Percentiles rank a stretch among this genome's conserved stretches.
Evolutionary conservation across 2,329 filamentous ascomycete genomes (phyloP).

Genomic region (Cercospora janseana): DNA sequence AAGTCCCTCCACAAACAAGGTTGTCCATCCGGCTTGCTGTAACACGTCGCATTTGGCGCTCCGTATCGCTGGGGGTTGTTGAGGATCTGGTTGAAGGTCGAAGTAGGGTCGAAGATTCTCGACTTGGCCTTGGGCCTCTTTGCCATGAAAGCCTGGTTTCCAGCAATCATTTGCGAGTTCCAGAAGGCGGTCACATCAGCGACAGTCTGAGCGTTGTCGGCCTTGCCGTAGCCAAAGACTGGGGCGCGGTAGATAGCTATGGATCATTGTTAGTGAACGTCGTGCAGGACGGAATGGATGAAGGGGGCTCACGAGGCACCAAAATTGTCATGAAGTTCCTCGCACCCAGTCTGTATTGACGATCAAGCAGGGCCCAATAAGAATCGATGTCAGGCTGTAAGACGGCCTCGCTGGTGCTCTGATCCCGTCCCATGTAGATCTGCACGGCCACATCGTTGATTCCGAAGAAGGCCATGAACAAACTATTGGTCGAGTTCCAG

Average conservation of each 20-base stretch:
- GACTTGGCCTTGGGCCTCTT: background rate
- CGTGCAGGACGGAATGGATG: background rate
- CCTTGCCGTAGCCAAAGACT: constrained; percentile 3
- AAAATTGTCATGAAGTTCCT: constrained; percentile 3
- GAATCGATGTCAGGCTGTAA: background rate
- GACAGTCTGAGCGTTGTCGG: background rate
- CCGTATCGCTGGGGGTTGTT: constrained; percentile 13
- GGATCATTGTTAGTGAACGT: background rate
- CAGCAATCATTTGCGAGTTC: background rate
- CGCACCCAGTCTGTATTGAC: constrained; percentile 3
- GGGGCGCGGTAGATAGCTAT: constrained; percentile 3
- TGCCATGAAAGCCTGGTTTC: background rate
- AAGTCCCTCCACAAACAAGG: constrained; percentile 20
- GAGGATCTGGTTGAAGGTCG: constrained; percentile 1
- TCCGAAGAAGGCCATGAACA: constrained; percentile 18
- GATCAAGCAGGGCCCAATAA: background rate
- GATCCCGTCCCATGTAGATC: background rate
- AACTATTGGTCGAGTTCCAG: constrained; percentile 17
- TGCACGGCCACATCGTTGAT: constrained; percentile 19
- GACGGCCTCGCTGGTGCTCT: background rate
- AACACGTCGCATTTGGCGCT: constrained; percentile 18
- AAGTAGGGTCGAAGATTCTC: constrained; percentile 1
- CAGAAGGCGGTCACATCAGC: too few relatives aligned
- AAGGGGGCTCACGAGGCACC: background rate
- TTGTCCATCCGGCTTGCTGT: constrained; percentile 13